Base-by-base conservation (phyloP, 371 early-diverging fungal species). In the Lichtheimia ornata region DNA sequence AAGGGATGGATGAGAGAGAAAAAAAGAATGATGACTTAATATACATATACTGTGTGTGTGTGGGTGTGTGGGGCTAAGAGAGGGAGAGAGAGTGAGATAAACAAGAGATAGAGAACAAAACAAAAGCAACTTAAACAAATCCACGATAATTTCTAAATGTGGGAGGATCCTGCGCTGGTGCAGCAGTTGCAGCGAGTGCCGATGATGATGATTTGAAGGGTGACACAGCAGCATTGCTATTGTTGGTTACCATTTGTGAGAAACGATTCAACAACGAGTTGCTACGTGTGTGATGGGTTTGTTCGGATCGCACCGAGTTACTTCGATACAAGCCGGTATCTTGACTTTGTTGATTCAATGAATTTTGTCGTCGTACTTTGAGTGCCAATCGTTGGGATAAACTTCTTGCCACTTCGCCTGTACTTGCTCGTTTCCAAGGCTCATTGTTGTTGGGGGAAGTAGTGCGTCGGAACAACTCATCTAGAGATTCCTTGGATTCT, bases 401-500 rank as follows among this genome's bases (percentile, higher is more conserved):
- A 24, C 71, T 70, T 30, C 72, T 27, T 11, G 69, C 56, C 50
- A 73, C 57, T 28, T 75, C 76, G 2, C 73, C 73, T 20, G 74
- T 72, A 15, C 74, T 74, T 12, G 72, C 72, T 11, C 79, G 61
- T 55, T 75, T 74, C 64, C 69, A 70, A 0, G 62, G 44, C 11
- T 79, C 73, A 24, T 57, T 61, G 20, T 27, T 43, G 0, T 54
- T 50, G 40, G 62, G 13, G 14, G 50, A 17, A 62, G 67, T 25
- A 63, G 60, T 5, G 60, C 64, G 61, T 24, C 69, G 73, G 42
- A 79, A 79, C 11, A 77, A 35, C 18, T 79, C 79, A 53, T 79
- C 79, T 15, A 79, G 45, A 0, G 79, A 79, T 54, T 73, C 79
- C 24, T 70, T 66, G 1, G 79, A 79, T 40, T 75, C 79, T 49